phyloP scores from a whole-genome alignment of 345 rosid species.

The Camelina laxa region DNA sequence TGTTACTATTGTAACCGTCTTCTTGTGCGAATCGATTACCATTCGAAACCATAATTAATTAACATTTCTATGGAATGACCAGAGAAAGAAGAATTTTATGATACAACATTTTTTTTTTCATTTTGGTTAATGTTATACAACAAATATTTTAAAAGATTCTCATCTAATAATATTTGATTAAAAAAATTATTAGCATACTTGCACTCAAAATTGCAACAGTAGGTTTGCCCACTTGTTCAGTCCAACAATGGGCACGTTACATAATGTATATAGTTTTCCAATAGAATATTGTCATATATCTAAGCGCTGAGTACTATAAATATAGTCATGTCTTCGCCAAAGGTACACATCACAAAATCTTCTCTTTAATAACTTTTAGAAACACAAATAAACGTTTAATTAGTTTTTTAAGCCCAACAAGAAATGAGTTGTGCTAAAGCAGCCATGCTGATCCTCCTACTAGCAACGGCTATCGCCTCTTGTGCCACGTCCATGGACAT shows the following conservation, averaged over 20 bases:
- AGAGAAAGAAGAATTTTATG: too few species aligned
- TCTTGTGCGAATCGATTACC: too few species aligned
- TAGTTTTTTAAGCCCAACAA: neutral
- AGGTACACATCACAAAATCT: neutral
- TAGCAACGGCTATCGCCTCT: constrained; percentile 31
- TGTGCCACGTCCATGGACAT: constrained; percentile 52
- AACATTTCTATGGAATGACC: too few species aligned
- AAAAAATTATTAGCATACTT: neutral
- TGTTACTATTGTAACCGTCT: too few species aligned
- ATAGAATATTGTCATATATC: neutral
- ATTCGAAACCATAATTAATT: too few species aligned
- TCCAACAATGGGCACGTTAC: neutral
- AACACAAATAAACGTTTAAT: neutral
- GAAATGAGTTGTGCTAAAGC: constrained; percentile 21
- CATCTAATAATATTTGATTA: neutral
- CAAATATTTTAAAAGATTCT: neutral
- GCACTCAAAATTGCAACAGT: neutral
- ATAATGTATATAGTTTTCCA: too few species aligned
- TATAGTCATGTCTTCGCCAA: neutral
- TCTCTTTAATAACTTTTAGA: neutral
- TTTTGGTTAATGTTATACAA: neutral
- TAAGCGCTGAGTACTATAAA: constrained; percentile 18
- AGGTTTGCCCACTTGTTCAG: neutral
- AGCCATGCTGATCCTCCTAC: constrained; percentile 20
- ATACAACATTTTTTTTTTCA: too few species aligned